Evolutionary conservation across 78 protist genomes (phyloP).

Genomic region (Planoprotostelium fungivorum): DNA sequence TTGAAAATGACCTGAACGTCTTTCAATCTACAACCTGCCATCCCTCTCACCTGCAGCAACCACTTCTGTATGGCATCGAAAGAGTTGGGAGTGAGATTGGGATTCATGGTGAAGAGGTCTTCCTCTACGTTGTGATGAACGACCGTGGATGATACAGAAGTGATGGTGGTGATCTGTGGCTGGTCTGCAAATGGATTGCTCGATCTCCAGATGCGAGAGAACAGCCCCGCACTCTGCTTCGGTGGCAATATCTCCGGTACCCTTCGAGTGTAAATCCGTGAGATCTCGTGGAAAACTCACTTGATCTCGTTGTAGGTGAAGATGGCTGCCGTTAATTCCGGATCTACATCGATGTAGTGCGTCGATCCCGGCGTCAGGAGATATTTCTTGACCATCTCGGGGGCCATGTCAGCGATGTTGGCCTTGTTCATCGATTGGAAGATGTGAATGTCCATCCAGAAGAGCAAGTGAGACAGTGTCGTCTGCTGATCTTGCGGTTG

Average conservation of each 20-base stretch:
- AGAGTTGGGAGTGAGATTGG: neutral
- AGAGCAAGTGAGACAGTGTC: neutral
- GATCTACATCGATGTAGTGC: neutral
- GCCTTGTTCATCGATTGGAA: neutral
- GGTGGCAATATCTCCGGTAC: neutral
- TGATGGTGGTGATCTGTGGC: neutral
- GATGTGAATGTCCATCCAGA: neutral
- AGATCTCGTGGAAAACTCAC: neutral
- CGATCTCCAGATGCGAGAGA: neutral
- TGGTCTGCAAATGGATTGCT: neutral
- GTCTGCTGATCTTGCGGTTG: neutral
- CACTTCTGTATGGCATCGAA: neutral
- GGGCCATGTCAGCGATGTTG: neutral
- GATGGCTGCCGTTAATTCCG: neutral
- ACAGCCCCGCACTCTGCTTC: neutral
- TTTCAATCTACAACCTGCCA: neutral
- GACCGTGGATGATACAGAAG: neutral
- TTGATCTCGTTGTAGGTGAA: neutral
- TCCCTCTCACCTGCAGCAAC: neutral
- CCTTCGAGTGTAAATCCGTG: neutral
- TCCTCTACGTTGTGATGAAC: neutral
- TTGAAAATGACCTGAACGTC: neutral
- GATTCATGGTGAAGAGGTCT: neutral
- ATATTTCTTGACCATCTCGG: neutral
- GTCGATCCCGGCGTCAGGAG: neutral